These are phyloP conservation scores for Cardamine resedifolia DNA, from an alignment of 345 rosid species.

Conservation along the genomic window DNA sequence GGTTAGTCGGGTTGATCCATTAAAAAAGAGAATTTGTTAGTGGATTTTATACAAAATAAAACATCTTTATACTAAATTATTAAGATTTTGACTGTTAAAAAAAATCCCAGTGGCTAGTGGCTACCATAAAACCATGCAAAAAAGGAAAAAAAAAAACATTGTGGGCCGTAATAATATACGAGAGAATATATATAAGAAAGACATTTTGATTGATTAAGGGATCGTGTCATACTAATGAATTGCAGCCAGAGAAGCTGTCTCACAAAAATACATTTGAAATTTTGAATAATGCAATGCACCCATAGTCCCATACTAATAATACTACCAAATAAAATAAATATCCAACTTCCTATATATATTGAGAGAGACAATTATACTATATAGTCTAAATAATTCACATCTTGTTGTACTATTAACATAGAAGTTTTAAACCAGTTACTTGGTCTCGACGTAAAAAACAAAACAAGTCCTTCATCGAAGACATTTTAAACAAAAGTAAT, in stretches of 20 bases:
- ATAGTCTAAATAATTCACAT: slow-evolving; percentile 24
- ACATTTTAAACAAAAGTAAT: slow-evolving; percentile 30
- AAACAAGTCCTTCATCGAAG: slow-evolving; percentile 30
- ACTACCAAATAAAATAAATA: slow-evolving; percentile 29
- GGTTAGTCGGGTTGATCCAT: not conserved
- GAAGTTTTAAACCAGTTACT: slow-evolving; percentile 30
- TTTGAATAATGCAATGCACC: slow-evolving; percentile 26
- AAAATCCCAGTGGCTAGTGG: not conserved
- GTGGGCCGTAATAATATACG: slow-evolving; percentile 10
- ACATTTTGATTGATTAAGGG: slow-evolving; percentile 29
- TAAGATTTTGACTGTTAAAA: not conserved
- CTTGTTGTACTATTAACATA: slow-evolving; percentile 27
- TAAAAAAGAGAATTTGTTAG: not conserved
- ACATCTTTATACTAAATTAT: not conserved
- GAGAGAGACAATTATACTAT: slow-evolving; percentile 22
- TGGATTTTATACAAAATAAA: not conserved
- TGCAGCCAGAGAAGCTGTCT: slow-evolving; percentile 37
- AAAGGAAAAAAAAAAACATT: slow-evolving; percentile 11
- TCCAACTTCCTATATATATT: slow-evolving; percentile 5
- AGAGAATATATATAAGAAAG: slow-evolving; percentile 28
- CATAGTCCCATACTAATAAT: slow-evolving; percentile 36
- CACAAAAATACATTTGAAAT: slow-evolving; percentile 35
- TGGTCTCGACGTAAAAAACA: slow-evolving; percentile 33
- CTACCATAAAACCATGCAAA: slow-evolving; percentile 19
- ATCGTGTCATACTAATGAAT: slow-evolving; percentile 29